Evolutionary conservation across 2,329 filamentous ascomycete species (phyloP).

Genomic region (Penicillium sp.): DNA sequence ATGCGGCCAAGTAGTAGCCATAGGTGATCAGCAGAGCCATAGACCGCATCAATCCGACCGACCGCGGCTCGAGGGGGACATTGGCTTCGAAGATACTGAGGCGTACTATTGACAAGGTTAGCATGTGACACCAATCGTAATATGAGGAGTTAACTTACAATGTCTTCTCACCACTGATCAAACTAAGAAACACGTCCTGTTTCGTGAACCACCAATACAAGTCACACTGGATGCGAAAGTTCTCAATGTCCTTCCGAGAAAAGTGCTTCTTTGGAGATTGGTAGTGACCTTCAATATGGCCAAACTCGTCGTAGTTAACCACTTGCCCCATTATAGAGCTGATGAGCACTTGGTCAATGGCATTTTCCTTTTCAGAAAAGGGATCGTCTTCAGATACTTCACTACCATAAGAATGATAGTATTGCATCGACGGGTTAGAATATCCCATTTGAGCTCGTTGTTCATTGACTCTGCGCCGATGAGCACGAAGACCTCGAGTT

Average conservation of each 20-base stretch:
- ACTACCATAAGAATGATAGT: conserved; percentile 31
- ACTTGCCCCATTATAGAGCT: conserved; percentile 58
- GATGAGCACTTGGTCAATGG: conserved; percentile 58
- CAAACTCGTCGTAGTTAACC: conserved; percentile 59
- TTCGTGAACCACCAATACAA: conserved; percentile 96
- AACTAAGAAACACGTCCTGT: conserved; percentile 90
- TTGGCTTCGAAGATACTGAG: conserved; percentile 78
- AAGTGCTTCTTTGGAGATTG: conserved; percentile 35
- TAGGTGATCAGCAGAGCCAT: conserved; percentile 86
- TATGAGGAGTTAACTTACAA: conserved; percentile 62
- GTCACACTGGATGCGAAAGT: conserved; percentile 78
- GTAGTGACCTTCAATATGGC: conserved; percentile 44
- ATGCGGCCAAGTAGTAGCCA: conserved; percentile 78
- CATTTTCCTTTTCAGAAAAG: conserved; percentile 45
- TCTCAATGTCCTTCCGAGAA: conserved; percentile 65
- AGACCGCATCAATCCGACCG: conserved; percentile 73
- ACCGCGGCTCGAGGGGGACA: conserved; percentile 83
- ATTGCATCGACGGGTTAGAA: conserved; percentile 18
- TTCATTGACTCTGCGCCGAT: conserved; percentile 53
- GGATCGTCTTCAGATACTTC: conserved; percentile 42
- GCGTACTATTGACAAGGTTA: conserved; percentile 59
- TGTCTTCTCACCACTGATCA: conserved; percentile 79
- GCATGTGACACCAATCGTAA: conserved; percentile 10
- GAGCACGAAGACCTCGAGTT: conserved; percentile 67
- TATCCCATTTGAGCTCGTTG: conserved; percentile 32